phyloP scores from a whole-genome alignment of 2,329 filamentous ascomycete species.

The Alternaria triticimaculans region DNA sequence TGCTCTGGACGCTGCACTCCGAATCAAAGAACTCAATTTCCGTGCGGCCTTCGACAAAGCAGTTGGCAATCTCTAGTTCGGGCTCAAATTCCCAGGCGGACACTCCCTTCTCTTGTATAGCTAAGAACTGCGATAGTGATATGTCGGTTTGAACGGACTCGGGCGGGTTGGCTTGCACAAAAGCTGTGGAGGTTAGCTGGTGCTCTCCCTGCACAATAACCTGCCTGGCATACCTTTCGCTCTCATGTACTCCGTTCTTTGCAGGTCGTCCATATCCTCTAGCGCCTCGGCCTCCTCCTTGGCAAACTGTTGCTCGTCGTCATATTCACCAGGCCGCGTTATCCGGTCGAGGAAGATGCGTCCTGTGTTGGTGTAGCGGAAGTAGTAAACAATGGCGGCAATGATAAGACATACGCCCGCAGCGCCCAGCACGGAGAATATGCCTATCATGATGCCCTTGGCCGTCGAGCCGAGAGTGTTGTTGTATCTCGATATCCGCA shows the following conservation, averaged over 20 bases:
- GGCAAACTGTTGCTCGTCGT: constrained; percentile 94
- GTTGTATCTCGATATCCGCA: constrained; percentile 34
- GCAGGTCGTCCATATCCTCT: constrained; percentile 93
- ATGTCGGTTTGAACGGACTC: constrained; percentile 97
- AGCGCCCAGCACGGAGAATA: constrained; percentile 92
- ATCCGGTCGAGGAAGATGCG: constrained; percentile 93
- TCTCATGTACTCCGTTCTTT: constrained; percentile 86
- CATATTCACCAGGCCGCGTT: constrained; percentile 91
- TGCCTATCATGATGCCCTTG: constrained; percentile 89
- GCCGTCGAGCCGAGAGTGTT: constrained; percentile 60
- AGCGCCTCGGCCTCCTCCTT: constrained; percentile 94
- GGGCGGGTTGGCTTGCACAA: constrained; percentile 90
- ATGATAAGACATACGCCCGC: constrained; percentile 83
- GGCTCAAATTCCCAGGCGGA: constrained; percentile 99
- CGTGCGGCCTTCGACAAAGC: constrained; percentile 93
- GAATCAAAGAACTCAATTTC: constrained; percentile 99
- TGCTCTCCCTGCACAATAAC: background rate
- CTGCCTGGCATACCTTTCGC: constrained; percentile 79
- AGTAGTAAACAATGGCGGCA: constrained; percentile 86
- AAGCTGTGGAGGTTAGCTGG: constrained; percentile 65
- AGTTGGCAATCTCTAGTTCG: constrained; percentile 98
- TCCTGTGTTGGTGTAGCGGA: constrained; percentile 85
- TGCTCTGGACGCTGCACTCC: constrained; percentile 96
- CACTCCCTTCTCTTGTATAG: constrained; percentile 99
- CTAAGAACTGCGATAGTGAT: constrained; percentile 94